phyloP scores from a whole-genome alignment of 2,329 filamentous ascomycete species.

The Trichoderma sp. region DNA sequence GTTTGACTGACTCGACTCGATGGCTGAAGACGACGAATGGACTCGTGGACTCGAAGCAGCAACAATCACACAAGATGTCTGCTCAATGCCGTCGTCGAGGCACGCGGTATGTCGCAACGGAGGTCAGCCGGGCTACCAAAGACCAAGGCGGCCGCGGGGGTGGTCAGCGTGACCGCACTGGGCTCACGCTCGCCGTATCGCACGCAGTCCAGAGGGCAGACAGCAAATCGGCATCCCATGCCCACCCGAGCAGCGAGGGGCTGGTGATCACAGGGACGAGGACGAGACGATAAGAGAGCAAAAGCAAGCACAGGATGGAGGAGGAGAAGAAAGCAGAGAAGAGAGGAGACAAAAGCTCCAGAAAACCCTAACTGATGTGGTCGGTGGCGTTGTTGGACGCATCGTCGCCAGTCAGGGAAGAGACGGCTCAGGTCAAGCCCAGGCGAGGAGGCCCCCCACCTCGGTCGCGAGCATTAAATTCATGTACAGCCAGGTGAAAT shows the following conservation, averaged over 20 bases:
- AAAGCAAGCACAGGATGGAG: background rate
- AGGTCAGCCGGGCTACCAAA: constrained; percentile 29
- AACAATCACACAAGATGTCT: background rate
- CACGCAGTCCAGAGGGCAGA: constrained; percentile 22
- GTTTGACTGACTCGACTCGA: constrained; percentile 1
- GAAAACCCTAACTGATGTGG: background rate
- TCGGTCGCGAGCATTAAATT: background rate
- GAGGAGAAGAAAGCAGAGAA: background rate
- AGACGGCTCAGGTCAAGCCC: constrained; percentile 17
- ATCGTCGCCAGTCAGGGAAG: background rate
- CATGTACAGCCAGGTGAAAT: background rate
- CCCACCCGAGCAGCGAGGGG: constrained; percentile 18
- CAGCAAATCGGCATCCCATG: constrained; percentile 17
- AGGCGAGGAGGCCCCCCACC: constrained; percentile 12
- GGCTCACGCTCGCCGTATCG: constrained; percentile 17
- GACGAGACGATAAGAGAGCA: background rate
- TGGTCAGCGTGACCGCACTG: constrained; percentile 30
- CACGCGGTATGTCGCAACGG: constrained; percentile 13
- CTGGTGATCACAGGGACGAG: constrained; percentile 25
- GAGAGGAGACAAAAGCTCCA: background rate
- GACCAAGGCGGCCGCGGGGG: constrained; percentile 27
- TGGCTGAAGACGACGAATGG: background rate
- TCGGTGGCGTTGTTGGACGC: constrained; percentile 23
- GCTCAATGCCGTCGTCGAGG: constrained; percentile 19
- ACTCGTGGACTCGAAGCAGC: background rate